Base-by-base conservation (phyloP, 2,329 filamentous ascomycete species). In the Colletotrichum agaves region DNA sequence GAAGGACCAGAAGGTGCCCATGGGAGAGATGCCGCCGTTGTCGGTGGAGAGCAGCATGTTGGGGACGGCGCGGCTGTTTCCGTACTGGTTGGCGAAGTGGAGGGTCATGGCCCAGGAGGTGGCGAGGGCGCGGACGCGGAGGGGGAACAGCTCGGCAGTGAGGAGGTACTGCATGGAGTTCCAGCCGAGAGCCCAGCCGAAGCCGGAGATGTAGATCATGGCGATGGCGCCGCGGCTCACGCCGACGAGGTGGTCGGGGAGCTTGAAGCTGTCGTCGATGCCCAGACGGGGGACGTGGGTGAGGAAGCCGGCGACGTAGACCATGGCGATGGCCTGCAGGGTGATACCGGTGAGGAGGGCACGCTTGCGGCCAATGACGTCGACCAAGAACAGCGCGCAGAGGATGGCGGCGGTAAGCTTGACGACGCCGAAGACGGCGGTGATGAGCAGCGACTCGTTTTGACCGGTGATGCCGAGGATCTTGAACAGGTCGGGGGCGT, bases 1-100 rank as follows among this genome's bases (percentile, higher is more conserved):
- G 77, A 94, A 94, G 80, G 90, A 92, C 86, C 91, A 90, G 81
- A 94, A 94, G 0, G 92, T 94, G 0, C 92, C 92, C 67, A 85
- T 87, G 41, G 84, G 83, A 12, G 77, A 82, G 68, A 88, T 84
- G 1, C 86, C 86, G 2, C 85, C 85, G 1, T 80, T 37, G 0
- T 68, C 17, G 0, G 69, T 62, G 8, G 79, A 71, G 1, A 94
- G 82, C 49, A 94, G 86, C 91, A 94, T 93, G 71, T 88, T 87
- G 1, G 91, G 92, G 0, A 93, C 89, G 0, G 92, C 91, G 39
- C 92, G 89, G 1, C 88, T 85, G 80, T 92, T 93, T 27, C 91
- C 92, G 75, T 93, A 94, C 78, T 93, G 91, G 77, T 93, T 93
- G 67, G 86, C 89, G 74, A 94, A 94, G 78, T 94, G 91, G 67